Evolutionary conservation across 202 grass and related monocot genomes (phyloP).

Genomic region (Carex sylvatica): DNA sequence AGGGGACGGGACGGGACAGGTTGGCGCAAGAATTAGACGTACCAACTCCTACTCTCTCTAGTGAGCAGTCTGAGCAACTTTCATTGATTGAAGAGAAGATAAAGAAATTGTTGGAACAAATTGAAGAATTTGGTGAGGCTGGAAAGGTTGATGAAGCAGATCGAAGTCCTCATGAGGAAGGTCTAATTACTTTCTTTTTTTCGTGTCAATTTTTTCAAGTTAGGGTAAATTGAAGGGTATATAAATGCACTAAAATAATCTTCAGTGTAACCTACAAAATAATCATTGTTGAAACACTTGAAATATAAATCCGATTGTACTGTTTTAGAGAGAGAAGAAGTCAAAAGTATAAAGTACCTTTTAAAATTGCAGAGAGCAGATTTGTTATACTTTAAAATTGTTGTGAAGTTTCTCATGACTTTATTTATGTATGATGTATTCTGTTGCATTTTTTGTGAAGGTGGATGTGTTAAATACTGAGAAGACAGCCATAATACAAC

Average conservation of each 20-base stretch:
- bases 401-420: not conserved
- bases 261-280: not conserved
- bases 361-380: not conserved
- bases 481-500: slow-evolving; percentile 64
- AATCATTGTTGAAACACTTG: not conserved
- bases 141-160: slow-evolving; percentile 93
- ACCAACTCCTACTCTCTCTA: slow-evolving; percentile 39
- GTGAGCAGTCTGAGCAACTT: slow-evolving; percentile 64
- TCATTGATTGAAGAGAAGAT: slow-evolving; percentile 69
- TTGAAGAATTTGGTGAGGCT: slow-evolving; percentile 85
- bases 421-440: slow-evolving; percentile 9
- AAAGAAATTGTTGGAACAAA: slow-evolving; percentile 80
- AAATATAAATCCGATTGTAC: not conserved
- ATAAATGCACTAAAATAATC: not conserved
- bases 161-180: slow-evolving; percentile 86
- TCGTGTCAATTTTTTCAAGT: not conserved
- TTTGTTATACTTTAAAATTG: slow-evolving; percentile 1
- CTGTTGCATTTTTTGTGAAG: slow-evolving; percentile 34
- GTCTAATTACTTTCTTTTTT: slow-evolving; percentile 21
- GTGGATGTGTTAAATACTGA: slow-evolving; percentile 73
- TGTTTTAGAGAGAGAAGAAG: not conserved
- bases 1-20: slow-evolving; percentile 78
- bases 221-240: not conserved
- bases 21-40: slow-evolving; percentile 59
- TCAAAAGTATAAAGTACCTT: not conserved